phyloP scores from a whole-genome alignment of 768 basidiomycete genomes.

The Trichaptum fuscoviolaceum region DNA sequence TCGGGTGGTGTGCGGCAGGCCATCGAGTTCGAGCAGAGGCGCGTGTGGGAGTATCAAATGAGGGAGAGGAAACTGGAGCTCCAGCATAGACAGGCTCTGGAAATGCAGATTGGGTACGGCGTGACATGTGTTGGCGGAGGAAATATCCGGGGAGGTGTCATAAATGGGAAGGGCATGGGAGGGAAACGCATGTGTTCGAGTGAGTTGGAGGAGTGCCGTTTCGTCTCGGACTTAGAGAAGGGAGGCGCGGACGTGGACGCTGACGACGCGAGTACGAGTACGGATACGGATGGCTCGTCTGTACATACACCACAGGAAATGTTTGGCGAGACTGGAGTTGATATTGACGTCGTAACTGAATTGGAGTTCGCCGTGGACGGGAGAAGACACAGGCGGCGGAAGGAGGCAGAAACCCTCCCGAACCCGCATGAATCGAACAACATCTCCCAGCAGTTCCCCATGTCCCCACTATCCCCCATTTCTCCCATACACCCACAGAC shows the following conservation, averaged over 20 bases:
- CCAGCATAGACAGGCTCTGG: conserved; percentile 14
- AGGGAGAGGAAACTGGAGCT: background rate
- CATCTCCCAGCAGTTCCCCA: background rate
- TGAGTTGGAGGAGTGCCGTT: conserved; percentile 10
- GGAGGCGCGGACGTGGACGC: conserved; percentile 24
- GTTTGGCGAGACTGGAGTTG: background rate
- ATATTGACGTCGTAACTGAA: background rate
- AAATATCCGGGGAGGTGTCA: background rate
- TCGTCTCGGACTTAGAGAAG: conserved; percentile 8
- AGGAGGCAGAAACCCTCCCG: background rate
- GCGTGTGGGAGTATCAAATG: background rate
- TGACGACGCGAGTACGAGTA: conserved; percentile 10
- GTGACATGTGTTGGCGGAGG: conserved; percentile 19
- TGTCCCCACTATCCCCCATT: background rate
- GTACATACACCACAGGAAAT: conserved; percentile 40
- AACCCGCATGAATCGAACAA: background rate
- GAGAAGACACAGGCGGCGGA: background rate
- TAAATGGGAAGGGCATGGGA: background rate
- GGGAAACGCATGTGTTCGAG: background rate
- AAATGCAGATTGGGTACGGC: conserved; percentile 31
- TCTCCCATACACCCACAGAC: conserved; percentile 7
- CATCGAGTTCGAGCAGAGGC: background rate
- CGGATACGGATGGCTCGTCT: conserved; percentile 45
- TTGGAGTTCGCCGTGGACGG: background rate
- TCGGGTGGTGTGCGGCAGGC: background rate